Base-by-base conservation (phyloP, 2,329 filamentous ascomycete genomes). In the Fusarium sororula region DNA sequence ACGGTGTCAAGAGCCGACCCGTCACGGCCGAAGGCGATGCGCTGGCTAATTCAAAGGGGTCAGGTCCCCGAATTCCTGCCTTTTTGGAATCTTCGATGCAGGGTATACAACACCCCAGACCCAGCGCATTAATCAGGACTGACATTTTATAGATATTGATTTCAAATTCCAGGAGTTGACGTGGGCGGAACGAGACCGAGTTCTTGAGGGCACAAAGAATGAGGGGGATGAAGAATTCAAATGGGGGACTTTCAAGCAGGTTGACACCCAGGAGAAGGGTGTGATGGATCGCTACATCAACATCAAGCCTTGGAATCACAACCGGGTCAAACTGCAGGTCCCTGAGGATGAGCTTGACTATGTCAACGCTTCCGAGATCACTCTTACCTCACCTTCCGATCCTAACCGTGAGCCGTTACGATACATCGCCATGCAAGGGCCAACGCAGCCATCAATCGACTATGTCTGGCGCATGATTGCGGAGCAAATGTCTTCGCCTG, bases 381-480 rank as follows among this genome's bases (percentile, higher is more conserved):
- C 84, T 28, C 83, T 94, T 18, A 75, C 85, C 57, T 85, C 87
- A 3, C 80, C 82, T 6, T 79, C 84, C 18, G 81, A 83, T 60
- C 79, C 81, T 1, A 72, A 77, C 7, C 79, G 81, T 14, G 83
- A 84, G 3, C 81, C 85, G 6, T 83, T 88, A 54, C 84, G 88
- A 62, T 98, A 97, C 82, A 98, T 99, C 76, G 96, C 95, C 59
- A 98, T 97, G 81, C 94, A 97, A 84, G 96, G 96, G 1, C 96
- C 96, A 11, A 98, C 95, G 79, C 83, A 87, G 68, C 89, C 90
- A 32, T 94, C 93, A 22, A 87, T 92, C 63, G 90, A 91, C 75
- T 94, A 97, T 79, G 93, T 97, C 74, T 99, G 96, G 94, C 94
- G 96, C 79, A 99, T 99, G 96, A 87, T 98, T 41, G 93, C 94